Percentiles rank a stretch among this genome's conserved stretches.
These are phyloP conservation scores for Aspergillus hortae DNA, from an alignment of 2,329 filamentous ascomycete genomes.

Conservation along the genomic window DNA sequence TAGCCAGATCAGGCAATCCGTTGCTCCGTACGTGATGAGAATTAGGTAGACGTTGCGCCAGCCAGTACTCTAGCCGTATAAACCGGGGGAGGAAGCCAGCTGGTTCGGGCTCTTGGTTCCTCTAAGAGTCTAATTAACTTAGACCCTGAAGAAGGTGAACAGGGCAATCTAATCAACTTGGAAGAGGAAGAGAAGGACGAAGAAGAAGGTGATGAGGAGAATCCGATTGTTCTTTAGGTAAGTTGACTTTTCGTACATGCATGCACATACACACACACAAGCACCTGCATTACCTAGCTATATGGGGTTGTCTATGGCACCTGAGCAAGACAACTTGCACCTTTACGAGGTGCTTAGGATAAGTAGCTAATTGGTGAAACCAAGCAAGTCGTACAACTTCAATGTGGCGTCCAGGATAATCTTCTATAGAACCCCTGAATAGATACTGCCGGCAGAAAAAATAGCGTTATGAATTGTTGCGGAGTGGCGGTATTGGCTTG, in stretches of 20 bases:
- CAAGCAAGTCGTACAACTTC: slow-evolving; percentile 5
- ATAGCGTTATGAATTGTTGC: neutral
- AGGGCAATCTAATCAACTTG: neutral
- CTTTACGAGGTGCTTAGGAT: slow-evolving; percentile 7
- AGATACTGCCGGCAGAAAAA: neutral
- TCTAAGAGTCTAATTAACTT: neutral
- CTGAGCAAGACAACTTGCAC: slow-evolving; percentile 8
- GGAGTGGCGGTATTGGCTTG: neutral
- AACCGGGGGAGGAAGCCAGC: neutral
- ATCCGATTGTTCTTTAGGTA: slow-evolving; percentile 1
- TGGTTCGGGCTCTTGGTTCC: neutral
- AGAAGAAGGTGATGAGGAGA: too few relatives aligned
- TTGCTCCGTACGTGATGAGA: slow-evolving; percentile 1
- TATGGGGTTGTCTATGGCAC: too few relatives aligned
- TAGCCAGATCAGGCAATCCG: neutral
- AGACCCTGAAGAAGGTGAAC: neutral
- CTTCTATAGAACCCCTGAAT: neutral
- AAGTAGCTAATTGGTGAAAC: slow-evolving; percentile 3
- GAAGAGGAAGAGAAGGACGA: neutral
- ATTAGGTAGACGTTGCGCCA: neutral
- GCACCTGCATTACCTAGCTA: too few relatives aligned
- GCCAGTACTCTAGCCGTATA: neutral
- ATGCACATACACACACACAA: too few relatives aligned
- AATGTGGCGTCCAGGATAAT: neutral
- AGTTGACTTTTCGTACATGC: neutral